Conservation (phyloP, 306 rosid species). For the Malus asiatica region DNA sequence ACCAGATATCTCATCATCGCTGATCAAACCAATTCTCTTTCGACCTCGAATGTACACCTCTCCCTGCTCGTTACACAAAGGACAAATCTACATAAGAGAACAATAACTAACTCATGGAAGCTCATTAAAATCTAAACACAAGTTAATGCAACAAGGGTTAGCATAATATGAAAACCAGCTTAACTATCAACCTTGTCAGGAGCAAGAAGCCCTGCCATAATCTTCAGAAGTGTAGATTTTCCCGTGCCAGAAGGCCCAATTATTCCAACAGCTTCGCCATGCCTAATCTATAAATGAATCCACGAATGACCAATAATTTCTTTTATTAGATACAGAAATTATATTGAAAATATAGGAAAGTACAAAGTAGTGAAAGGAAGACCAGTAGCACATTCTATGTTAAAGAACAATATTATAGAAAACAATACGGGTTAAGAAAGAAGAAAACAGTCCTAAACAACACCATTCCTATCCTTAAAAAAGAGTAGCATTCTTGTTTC, state of each 20-base stretch:
- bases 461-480: neutral
- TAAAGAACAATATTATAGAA: neutral
- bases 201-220: constrained; percentile 88
- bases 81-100: constrained; percentile 7
- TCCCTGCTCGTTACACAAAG: constrained; percentile 50
- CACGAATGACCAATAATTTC: neutral
- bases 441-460: neutral
- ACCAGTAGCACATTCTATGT: neutral
- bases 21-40: constrained; percentile 78
- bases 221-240: constrained; percentile 84
- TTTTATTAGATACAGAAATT: neutral
- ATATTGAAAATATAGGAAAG: neutral
- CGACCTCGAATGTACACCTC: constrained; percentile 84
- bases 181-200: constrained; percentile 63
- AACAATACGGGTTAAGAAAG: neutral
- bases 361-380: constrained; percentile 8
- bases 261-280: constrained; percentile 98
- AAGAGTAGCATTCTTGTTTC: neutral
- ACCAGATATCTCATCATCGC: constrained; percentile 83
- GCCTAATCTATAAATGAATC: constrained; percentile 61
- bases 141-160: constrained; percentile 3
- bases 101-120: neutral
- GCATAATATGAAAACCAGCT: neutral
- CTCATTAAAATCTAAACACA: neutral
- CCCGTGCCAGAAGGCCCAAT: constrained; percentile 99